Percentiles rank a stretch among this genome's conserved stretches.
Conservation (phyloP, 306 rosid species). For the Herpetospermum pedunculosum region DNA sequence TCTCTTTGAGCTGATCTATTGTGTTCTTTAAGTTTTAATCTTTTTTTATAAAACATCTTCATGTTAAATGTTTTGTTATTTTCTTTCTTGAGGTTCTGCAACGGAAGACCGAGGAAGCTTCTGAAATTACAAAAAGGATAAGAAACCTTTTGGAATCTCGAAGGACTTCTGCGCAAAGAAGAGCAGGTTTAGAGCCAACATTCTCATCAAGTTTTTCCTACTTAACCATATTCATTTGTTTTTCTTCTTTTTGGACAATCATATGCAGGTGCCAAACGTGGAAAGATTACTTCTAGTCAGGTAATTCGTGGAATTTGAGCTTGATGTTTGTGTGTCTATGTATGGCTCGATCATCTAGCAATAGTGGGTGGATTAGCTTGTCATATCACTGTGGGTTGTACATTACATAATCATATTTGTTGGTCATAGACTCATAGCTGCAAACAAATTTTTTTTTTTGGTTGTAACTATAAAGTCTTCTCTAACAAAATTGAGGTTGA, state of each 20-base stretch:
- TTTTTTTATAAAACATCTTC: background rate
- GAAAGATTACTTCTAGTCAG: constrained; percentile 33
- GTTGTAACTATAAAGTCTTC: background rate
- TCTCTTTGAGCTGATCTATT: background rate
- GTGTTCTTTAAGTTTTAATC: background rate
- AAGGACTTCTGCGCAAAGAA: constrained; percentile 35
- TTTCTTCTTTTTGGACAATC: constrained; percentile 9
- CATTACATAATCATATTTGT: background rate
- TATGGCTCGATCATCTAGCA: background rate
- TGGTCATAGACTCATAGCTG: background rate
- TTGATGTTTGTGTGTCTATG: background rate
- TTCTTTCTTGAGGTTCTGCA: constrained; percentile 54
- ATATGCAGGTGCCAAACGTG: constrained; percentile 47
- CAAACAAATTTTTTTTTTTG: background rate
- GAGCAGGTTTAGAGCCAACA: constrained; percentile 29
- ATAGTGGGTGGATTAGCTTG: background rate
- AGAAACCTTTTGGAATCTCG: constrained; percentile 56
- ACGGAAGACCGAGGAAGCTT: constrained; percentile 82
- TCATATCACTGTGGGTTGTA: background rate
- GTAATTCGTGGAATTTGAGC: constrained; percentile 30
- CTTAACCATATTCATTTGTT: background rate
- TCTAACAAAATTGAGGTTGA: background rate
- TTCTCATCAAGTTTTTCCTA: background rate
- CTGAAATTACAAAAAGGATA: constrained; percentile 50
- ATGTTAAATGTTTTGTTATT: background rate